Evolutionary conservation across 2,329 filamentous ascomycete genomes (phyloP), one percentile per base, ranked within the genome.

Genomic region (Penicillium polonicum): DNA sequence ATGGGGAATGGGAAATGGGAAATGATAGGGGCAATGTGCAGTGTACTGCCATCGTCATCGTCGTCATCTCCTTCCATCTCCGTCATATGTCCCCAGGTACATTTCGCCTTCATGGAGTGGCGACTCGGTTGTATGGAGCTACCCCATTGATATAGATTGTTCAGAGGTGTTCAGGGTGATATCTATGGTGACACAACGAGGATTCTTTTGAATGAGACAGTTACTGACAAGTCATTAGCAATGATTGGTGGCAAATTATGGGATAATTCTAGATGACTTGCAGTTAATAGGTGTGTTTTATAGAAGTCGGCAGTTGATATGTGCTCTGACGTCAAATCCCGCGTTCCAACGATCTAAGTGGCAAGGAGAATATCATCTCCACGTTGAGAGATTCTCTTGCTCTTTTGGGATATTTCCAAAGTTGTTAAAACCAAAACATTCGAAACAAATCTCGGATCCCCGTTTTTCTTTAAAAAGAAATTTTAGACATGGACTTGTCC

Each of bases 291-390:
- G 23, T 27, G 29, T 31, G 10, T 31, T n/a, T 43, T 7, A 27
- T 25, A n/a, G 5, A 23, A 21, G 41, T 25, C 17, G 44, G 15
- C 15, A 10, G 12, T 8, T 21, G n/a, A 35, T 15, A 25, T 38
- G 4, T 15, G 5, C 31, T 51, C 53, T 55, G 52, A 56, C 46
- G 48, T 56, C 53, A 56, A 51, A 51, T 5, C 38, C 2, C 5
- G 2, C 13, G 7, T 44, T 35, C 21, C 21, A 41, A 36, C 29
- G 36, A 38, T 36, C 25, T 36, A 41, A 33, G 50, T 52, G 50
- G 49, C 49, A 6, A 52, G 27, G 33, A 2, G 17, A 12, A 50
- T 39, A 21, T 17, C 23, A 21, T 41, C n/a, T 50, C 48, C 35
- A 39, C 5, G 35, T 9, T 19, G 10, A 8, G 21, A 17, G 15